Evolutionary conservation across 108 stramenopile genomes (phyloP), one percentile per base, ranked within the genome.

Genomic region (Conticribra weissflogii): DNA sequence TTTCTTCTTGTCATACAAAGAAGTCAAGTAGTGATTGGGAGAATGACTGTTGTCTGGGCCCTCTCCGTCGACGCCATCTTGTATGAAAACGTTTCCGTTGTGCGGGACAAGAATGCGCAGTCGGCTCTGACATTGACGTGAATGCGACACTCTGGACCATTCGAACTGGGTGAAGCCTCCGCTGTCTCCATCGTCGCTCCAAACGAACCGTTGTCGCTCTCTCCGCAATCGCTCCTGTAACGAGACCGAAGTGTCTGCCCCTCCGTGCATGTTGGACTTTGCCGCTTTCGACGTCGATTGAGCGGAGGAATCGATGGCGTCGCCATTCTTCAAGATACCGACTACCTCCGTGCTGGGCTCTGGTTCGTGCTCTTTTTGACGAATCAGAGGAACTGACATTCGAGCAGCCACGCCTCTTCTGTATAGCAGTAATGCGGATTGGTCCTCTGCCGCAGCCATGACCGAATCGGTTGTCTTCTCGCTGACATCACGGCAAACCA

Each of bases 61-160:
- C 51, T 86, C 48, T 12, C 24, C 21, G 22, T 33, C 59, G 49
- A 71, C 27, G 59, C 85, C 86, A 63, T 89, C 84, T 65, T 90
- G 89, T 36, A 86, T 66, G 70, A 82, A 90, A 30, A 90, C 44
- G 54, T 56, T 79, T 18, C 89, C 89, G 22, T 76, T 58, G 24
- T 71, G 71, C n/a, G 89, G 89, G 27, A 90, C 82, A 1, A 90
- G 63, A 15, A 90, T 56, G 47, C 85, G 59, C 25, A 88, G 49
- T 9, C 50, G 18, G 46, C 48, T 54, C n/a, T n/a, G n/a, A n/a
- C n/a, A n/a, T n/a, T n/a, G n/a, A n/a, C n/a, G n/a, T n/a, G n/a
- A n/a, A n/a, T n/a, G n/a, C n/a, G n/a, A n/a, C n/a, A 24, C 61
- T 63, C 24, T 63, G 4, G 82, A 66, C 87, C 85, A 88, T 21